Conservation (phyloP, 2,329 filamentous ascomycete species). For the Hypocreales sp. region DNA sequence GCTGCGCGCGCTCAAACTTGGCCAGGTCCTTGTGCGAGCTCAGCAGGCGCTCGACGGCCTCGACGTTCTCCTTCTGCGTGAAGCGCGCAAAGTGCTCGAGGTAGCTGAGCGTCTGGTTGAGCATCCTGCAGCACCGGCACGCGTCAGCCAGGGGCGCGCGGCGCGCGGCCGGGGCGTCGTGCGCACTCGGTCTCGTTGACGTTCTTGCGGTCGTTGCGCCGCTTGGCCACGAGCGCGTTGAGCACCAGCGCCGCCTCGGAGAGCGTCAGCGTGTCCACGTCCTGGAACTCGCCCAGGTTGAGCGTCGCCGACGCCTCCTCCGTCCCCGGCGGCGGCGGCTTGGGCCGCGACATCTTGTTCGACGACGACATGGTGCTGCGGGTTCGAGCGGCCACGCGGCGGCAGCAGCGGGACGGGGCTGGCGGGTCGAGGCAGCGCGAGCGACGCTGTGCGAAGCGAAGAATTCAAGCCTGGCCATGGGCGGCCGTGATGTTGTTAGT, state of each 20-base stretch:
- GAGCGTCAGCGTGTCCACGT: constrained; percentile 80
- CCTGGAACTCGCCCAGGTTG: constrained; percentile 83
- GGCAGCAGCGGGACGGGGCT: background rate
- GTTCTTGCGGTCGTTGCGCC: constrained; percentile 65
- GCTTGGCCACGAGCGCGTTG: constrained; percentile 72
- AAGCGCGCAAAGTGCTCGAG: constrained; percentile 90
- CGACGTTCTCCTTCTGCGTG: constrained; percentile 86
- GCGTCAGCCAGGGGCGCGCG: constrained; percentile 2
- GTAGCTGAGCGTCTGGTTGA: constrained; percentile 81
- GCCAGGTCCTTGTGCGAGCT: constrained; percentile 66
- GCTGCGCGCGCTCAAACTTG: constrained; percentile 84
- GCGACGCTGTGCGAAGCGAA: too few relatives aligned
- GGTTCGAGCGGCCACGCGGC: background rate
- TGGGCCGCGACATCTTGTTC: constrained; percentile 45
- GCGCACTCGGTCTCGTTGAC: constrained; percentile 73
- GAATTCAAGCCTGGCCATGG: too few relatives aligned
- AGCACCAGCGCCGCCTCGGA: constrained; percentile 88
- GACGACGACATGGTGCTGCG: constrained; percentile 13
- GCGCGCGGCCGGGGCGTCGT: constrained; percentile 6
- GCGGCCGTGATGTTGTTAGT: too few relatives aligned
- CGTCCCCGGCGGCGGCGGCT: constrained; percentile 57
- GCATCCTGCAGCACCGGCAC: constrained; percentile 35
- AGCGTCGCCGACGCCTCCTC: constrained; percentile 75
- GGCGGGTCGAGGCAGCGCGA: too few relatives aligned
- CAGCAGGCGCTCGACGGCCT: constrained; percentile 81